Evolutionary conservation across 106 monocot genomes (phyloP).

Genomic region (Dioscorea zingiberensis): DNA sequence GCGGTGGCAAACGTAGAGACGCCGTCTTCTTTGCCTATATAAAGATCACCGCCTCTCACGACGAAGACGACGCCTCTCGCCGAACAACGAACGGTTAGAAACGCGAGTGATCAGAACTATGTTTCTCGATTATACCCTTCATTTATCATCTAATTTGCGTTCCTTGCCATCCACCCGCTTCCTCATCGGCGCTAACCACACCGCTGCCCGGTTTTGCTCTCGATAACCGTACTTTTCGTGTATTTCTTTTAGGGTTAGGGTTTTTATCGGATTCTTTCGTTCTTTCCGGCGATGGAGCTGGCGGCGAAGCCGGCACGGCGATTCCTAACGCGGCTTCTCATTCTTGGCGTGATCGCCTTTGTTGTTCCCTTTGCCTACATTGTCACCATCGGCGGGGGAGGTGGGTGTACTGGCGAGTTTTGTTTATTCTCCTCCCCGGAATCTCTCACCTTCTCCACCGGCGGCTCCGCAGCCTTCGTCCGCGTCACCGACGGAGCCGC

Average conservation of each 20-base stretch:
- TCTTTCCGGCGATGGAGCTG: not conserved
- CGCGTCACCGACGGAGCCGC: not conserved
- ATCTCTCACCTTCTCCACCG: not conserved
- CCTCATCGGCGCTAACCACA: slow-evolving; percentile 10
- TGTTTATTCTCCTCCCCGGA: slow-evolving; percentile 23
- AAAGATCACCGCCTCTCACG: no score
- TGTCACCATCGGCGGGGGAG: slow-evolving; percentile 6
- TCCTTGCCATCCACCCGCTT: not conserved
- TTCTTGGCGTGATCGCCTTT: slow-evolving; percentile 14
- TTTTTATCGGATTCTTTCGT: not conserved
- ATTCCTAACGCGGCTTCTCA: slow-evolving; percentile 3
- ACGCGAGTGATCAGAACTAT: not conserved
- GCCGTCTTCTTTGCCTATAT: no score
- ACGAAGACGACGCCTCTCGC: no score
- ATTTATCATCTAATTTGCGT: not conserved
- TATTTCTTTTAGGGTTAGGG: not conserved
- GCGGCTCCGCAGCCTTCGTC: not conserved
- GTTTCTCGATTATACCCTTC: not conserved
- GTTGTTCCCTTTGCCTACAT: slow-evolving; percentile 21
- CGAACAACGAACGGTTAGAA: no score
- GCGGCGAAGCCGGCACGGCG: not conserved
- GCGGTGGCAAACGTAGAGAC: no score
- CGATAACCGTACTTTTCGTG: not conserved
- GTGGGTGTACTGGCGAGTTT: slow-evolving; percentile 15
- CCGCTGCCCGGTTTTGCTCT: slow-evolving; percentile 7